Evolutionary conservation across 306 rosid species (phyloP), one percentile per base, ranked within the genome.

Genomic region (Gillenia trifoliata): DNA sequence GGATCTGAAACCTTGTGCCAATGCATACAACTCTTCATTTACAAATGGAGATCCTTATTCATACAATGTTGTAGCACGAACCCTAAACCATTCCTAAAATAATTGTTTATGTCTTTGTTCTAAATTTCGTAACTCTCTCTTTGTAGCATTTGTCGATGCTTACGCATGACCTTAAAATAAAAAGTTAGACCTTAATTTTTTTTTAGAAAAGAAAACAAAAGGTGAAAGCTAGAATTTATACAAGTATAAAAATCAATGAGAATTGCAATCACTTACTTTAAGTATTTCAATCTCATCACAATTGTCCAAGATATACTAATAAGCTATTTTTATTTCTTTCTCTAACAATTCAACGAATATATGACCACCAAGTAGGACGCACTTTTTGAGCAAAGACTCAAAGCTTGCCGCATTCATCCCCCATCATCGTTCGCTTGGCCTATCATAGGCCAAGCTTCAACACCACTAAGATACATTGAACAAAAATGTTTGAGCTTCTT

Each of bases 301-400:
- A 47, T 75, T 64, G 36, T 75, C 49, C 12, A 64, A 16, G 12
- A 64, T 49, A 49, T 64, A 64, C 64, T 55, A 22, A 20, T 75
- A 43, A 23, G 4, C 19, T 31, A 8, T 1, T 17, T 25, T 17
- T 6, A 11, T 25, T 43, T 33, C 20, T 9, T 20, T 8, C 2
- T 4, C 1, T 2, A 17, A 60, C 2, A 34, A 29, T 2, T n/a
- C 22, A 23, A 30, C 3, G 16, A 41, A 1, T 11, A 20, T 16
- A 1, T 0, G 0, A 17, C 34, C 50, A 5, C 17, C 49, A 1
- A 3, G n/a, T 25, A 0, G 34, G 57, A 7, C 11, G 29, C 2
- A 7, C 56, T 6, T 36, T 41, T 16, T 59, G 28, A 17, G 26
- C 22, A 20, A 31, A 68, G 19, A 19, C 6, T 1, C 4, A 31